Evolutionary conservation across 441 rosid genomes (phyloP).

Genomic region (Isatis lusitanica): DNA sequence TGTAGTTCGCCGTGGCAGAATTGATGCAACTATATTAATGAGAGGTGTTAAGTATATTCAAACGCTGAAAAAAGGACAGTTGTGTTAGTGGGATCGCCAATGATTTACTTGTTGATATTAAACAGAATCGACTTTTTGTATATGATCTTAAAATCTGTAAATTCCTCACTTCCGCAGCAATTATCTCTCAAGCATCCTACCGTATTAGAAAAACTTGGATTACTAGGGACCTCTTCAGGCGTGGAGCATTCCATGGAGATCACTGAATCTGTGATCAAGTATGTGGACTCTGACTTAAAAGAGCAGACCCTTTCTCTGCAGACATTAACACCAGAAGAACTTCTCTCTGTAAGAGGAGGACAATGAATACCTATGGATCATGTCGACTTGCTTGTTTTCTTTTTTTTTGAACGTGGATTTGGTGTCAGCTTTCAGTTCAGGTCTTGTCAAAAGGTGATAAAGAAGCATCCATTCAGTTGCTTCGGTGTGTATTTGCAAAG

Average conservation of each 20-base stretch:
- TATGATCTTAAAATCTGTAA: neutral
- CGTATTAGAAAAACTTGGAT: slow-evolving; percentile 60
- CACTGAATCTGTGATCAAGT: slow-evolving; percentile 30
- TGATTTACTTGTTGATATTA: neutral
- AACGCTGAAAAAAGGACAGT: neutral
- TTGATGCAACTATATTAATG: slow-evolving; percentile 13
- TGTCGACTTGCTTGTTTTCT: neutral
- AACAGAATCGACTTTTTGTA: neutral
- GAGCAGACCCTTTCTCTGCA: slow-evolving; percentile 39
- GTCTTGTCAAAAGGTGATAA: slow-evolving; percentile 51
- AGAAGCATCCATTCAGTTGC: slow-evolving; percentile 56
- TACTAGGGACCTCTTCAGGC: slow-evolving; percentile 41
- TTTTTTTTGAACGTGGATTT: slow-evolving; percentile 24
- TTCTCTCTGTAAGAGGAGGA: slow-evolving; percentile 60
- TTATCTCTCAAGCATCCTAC: slow-evolving; percentile 63
- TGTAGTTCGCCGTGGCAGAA: neutral
- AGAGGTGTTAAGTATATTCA: neutral
- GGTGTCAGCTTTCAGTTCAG: slow-evolving; percentile 66
- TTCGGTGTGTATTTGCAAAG: slow-evolving; percentile 46
- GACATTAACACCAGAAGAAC: slow-evolving; percentile 58
- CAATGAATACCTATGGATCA: slow-evolving; percentile 12
- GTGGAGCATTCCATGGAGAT: slow-evolving; percentile 37
- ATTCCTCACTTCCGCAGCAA: slow-evolving; percentile 58
- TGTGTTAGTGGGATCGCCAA: neutral
- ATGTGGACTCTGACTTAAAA: slow-evolving; percentile 40